A percentile compares a stretch with the other conserved stretches of the same genome.
These are phyloP conservation scores for Triangularia setosa DNA, from an alignment of 2,329 filamentous ascomycete species.

Conservation along the genomic window DNA sequence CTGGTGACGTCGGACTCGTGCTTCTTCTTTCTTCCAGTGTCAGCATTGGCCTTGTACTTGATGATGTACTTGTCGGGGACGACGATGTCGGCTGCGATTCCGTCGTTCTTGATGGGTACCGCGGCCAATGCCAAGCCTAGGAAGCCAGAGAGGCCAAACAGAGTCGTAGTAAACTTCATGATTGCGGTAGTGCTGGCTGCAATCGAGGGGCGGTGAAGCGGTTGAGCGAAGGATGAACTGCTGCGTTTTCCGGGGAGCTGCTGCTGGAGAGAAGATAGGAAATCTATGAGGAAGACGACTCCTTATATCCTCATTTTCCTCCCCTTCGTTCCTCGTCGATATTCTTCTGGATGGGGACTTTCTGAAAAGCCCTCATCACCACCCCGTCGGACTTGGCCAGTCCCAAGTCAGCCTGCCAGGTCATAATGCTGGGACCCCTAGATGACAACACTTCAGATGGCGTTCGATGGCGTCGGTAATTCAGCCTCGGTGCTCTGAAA, in stretches of 20 bases:
- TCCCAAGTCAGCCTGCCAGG: background rate
- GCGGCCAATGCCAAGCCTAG: slow-evolving; percentile 10
- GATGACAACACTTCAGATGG: slow-evolving; percentile 5
- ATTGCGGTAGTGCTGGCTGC: background rate
- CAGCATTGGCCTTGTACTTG: slow-evolving; percentile 35
- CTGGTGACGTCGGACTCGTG: slow-evolving; percentile 12
- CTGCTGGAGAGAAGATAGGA: background rate
- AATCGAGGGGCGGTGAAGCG: background rate
- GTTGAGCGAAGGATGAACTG: slow-evolving; percentile 1
- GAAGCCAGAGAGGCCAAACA: slow-evolving; percentile 8
- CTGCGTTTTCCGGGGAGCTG: background rate
- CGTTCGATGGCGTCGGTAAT: slow-evolving; percentile 5
- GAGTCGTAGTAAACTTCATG: slow-evolving; percentile 11
- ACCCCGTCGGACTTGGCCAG: background rate
- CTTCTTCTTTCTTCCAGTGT: slow-evolving; percentile 23
- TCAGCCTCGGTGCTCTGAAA: slow-evolving; percentile 2
- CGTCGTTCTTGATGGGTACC: slow-evolving; percentile 11
- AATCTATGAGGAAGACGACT: background rate
- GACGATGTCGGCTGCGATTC: slow-evolving; percentile 3
- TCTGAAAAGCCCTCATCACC: background rate
- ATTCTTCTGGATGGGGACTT: background rate
- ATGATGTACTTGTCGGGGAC: slow-evolving; percentile 41
- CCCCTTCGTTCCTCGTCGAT: background rate
- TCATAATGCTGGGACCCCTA: background rate
- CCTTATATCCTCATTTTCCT: slow-evolving; percentile 4